Percentiles rank a stretch among this genome's conserved stretches.
Evolutionary conservation across 78 protist genomes (phyloP).

Genomic region (Dictyostelium citrinum): DNA sequence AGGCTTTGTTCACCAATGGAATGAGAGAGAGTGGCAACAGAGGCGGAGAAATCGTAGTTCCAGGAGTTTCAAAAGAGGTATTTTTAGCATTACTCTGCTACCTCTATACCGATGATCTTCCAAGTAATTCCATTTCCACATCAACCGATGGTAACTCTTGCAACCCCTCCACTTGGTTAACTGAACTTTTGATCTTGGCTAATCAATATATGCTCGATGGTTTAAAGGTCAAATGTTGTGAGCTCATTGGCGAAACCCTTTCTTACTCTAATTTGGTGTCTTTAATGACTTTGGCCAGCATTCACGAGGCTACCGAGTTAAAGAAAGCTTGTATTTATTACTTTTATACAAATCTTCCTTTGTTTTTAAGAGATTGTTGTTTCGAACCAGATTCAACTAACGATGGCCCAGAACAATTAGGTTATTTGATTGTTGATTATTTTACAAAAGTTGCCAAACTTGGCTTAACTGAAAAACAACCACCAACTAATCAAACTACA

Average conservation of each 20-base stretch:
- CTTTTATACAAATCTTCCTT: conserved; percentile 50
- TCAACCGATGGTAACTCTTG: not conserved
- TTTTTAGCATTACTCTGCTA: conserved; percentile 57
- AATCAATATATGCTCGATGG: conserved; percentile 77
- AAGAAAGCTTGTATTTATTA: conserved; percentile 51
- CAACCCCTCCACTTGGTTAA: not conserved
- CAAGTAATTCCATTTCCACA: not conserved
- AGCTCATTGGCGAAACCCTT: conserved; percentile 61
- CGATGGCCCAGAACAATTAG: conserved; percentile 42
- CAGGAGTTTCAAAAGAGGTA: conserved; percentile 51
- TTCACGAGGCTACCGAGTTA: conserved; percentile 63
- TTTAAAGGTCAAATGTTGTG: conserved; percentile 63
- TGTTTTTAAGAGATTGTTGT: conserved; percentile 50
- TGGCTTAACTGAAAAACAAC: not conserved
- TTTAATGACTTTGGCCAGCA: conserved; percentile 39
- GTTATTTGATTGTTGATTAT: conserved; percentile 61
- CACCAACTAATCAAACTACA: not conserved
- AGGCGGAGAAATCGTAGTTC: conserved; percentile 21
- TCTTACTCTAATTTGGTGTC: conserved; percentile 24
- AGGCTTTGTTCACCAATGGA: conserved; percentile 65
- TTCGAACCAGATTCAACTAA: not conserved
- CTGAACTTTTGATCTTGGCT: conserved; percentile 46
- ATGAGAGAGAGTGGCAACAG: conserved; percentile 47
- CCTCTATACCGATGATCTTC: conserved; percentile 70
- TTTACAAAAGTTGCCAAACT: conserved; percentile 67